Conservation (phyloP, 345 rosid species). For the Sonneratia caseolaris region DNA sequence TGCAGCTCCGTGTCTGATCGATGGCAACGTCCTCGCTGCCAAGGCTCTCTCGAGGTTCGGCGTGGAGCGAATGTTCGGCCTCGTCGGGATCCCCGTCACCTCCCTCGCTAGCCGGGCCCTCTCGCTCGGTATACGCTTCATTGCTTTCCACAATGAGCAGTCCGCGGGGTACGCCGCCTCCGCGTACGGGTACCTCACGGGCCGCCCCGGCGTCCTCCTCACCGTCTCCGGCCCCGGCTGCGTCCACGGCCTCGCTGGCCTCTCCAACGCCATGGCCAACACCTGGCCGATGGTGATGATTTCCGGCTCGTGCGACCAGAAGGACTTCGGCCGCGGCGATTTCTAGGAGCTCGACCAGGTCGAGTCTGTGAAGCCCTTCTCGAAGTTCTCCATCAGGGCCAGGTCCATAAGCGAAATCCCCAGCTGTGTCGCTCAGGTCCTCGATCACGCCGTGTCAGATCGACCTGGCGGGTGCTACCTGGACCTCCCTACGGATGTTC, state of each 20-base stretch:
- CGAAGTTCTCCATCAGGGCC: conserved; percentile 61
- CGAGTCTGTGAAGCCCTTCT: conserved; percentile 71
- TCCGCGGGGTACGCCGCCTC: conserved; percentile 98
- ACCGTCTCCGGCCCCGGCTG: too few species aligned
- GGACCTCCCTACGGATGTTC: conserved; percentile 80
- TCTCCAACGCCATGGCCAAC: too few species aligned
- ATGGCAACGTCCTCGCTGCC: conserved; percentile 43
- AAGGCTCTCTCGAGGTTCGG: conserved; percentile 62
- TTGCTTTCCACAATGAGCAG: conserved; percentile 97
- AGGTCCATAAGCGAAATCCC: conserved; percentile 62
- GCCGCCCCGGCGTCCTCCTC: conserved; percentile 11
- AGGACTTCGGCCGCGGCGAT: conserved; percentile 70
- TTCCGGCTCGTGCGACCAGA: conserved; percentile 10
- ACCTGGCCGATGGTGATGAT: too few species aligned
- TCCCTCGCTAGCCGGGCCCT: conserved; percentile 79
- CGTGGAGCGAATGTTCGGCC: conserved; percentile 87
- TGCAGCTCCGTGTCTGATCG: conserved; percentile 1
- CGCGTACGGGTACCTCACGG: conserved; percentile 81
- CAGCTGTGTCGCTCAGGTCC: conserved; percentile 56
- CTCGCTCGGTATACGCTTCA: conserved; percentile 67
- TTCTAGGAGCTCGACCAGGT: conserved; percentile 95
- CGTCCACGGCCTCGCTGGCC: too few species aligned
- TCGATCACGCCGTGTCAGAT: conserved; percentile 51
- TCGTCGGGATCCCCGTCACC: conserved; percentile 94
- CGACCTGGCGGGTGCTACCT: conserved; percentile 91